Conservation (phyloP, 1,284 basidiomycete species). For the Prillingera fragicola region DNA sequence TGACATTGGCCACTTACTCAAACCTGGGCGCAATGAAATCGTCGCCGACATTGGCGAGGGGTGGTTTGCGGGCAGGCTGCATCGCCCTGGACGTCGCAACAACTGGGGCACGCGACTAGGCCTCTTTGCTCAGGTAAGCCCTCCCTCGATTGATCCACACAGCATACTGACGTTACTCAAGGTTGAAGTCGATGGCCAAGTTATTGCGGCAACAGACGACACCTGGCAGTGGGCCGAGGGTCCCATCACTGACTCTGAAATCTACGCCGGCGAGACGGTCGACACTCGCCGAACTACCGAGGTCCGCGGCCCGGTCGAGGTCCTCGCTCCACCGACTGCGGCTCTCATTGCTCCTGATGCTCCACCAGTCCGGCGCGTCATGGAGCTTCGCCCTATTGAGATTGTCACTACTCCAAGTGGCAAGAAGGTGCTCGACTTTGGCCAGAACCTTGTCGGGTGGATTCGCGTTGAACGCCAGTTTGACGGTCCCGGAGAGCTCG, state of each 20-base stretch:
- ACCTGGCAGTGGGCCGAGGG: constrained; percentile 23
- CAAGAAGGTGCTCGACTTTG: constrained; percentile 35
- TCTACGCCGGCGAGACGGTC: constrained; percentile 36
- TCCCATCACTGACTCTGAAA: constrained; percentile 23
- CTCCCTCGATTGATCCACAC: no score
- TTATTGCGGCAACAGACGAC: constrained; percentile 15
- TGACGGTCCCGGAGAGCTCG: neutral
- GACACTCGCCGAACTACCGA: constrained; percentile 22
- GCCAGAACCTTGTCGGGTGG: constrained; percentile 39
- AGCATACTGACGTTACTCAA: no score
- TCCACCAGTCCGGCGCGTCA: constrained; percentile 28
- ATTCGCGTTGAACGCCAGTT: constrained; percentile 18
- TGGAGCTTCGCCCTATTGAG: constrained; percentile 18
- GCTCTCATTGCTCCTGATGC: constrained; percentile 27
- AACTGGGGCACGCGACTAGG: constrained; percentile 27
- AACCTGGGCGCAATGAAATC: constrained; percentile 25
- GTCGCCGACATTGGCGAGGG: constrained; percentile 33
- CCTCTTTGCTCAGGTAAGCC: constrained; percentile 30
- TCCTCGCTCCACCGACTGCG: constrained; percentile 15
- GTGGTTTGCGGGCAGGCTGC: constrained; percentile 32
- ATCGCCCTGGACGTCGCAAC: constrained; percentile 18
- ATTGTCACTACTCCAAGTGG: constrained; percentile 32
- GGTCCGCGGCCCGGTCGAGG: no score
- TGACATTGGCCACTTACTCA: constrained; percentile 26
- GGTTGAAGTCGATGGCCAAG: constrained; percentile 25